Evolutionary conservation across 306 rosid species (phyloP), one percentile per base, ranked within the genome.

Genomic region (Potentilla sterilis): DNA sequence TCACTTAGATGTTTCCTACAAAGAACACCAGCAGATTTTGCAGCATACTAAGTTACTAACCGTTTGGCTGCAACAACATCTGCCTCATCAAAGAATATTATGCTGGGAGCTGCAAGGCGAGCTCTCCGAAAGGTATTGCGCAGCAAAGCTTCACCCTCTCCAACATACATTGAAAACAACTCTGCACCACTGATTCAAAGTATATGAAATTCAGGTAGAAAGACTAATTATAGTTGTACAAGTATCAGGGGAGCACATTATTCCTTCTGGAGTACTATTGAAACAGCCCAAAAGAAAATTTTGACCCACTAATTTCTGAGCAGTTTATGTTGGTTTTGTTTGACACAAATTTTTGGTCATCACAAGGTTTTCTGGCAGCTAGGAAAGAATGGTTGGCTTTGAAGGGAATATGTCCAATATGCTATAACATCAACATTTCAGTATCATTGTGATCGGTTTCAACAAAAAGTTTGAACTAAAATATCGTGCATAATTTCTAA

Each of bases 71-170:
- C 98, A 75, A 90, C 86, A 72, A 90, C 91, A 70, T 95, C 98
- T 38, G 89, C 98, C 84, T 95, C 97, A 69, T 95, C 98, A 76
- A 94, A 90, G 88, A 92, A 86, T 77, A 94, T 77, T 85, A 92
- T 92, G 85, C 98, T 88, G 42, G 95, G 97, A 37, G 96, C 97
- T 3, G 89, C 96, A 75, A 95, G 93, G 49, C 92, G 89, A 37
- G 98, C 97, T 83, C 93, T 90, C 57, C 83, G 88, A 81, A 95
- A 95, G 57, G 97, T 89, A 79, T 85, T 86, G 32, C 98, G 96
- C 68, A 92, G 87, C 72, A 88, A 76, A 69, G 92, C 93, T 87
- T 95, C 98, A 68, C 97, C 97, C 77, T 92, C 97, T 68, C 98
- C 98, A 57, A 92, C 97, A 72, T 92, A 95, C 98, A 88, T 95